Percentiles rank a stretch among this genome's conserved stretches.
Conservation (phyloP, 2,329 filamentous ascomycete species). For the Colletotrichum sp. region DNA sequence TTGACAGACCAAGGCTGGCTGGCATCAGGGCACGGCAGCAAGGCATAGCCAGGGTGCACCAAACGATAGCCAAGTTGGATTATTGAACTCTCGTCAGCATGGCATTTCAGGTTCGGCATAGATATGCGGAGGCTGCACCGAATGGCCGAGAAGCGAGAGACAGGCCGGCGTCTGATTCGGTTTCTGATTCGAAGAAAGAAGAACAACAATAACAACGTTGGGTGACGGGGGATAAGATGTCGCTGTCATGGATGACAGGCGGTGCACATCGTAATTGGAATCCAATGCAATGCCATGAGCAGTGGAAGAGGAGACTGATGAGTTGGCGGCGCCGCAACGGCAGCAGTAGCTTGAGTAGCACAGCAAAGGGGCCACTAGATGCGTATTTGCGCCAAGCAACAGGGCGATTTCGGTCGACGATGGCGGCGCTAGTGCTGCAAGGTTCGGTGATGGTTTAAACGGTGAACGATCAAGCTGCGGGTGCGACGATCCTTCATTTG, state of each 20-base stretch:
- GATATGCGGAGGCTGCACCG: background rate
- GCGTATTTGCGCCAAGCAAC: background rate
- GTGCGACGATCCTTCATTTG: conserved; percentile 20
- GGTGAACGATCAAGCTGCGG: conserved; percentile 19
- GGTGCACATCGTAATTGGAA: conserved; percentile 1
- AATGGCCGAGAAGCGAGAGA: conserved; percentile 1
- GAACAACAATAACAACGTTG: background rate
- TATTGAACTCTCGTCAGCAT: background rate
- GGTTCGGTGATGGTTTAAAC: conserved; percentile 20
- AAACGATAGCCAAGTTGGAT: background rate
- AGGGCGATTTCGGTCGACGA: conserved; percentile 2
- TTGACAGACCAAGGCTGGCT: background rate
- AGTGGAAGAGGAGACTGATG: background rate
- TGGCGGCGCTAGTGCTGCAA: conserved; percentile 16
- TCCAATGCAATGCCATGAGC: background rate
- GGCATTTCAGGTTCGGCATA: background rate
- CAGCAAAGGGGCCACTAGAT: background rate
- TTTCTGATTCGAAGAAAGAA: background rate
- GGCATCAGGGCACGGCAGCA: background rate
- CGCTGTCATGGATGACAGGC: conserved; percentile 15
- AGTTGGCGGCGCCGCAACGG: background rate
- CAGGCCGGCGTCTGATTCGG: background rate
- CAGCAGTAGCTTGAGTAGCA: background rate
- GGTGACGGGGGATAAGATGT: background rate
- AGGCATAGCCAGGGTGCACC: background rate